A percentile compares a stretch with the other conserved stretches of the same genome.
These are phyloP conservation scores for Agroathelia rolfsii DNA, from an alignment of 1,284 basidiomycete species.

Conservation along the genomic window DNA sequence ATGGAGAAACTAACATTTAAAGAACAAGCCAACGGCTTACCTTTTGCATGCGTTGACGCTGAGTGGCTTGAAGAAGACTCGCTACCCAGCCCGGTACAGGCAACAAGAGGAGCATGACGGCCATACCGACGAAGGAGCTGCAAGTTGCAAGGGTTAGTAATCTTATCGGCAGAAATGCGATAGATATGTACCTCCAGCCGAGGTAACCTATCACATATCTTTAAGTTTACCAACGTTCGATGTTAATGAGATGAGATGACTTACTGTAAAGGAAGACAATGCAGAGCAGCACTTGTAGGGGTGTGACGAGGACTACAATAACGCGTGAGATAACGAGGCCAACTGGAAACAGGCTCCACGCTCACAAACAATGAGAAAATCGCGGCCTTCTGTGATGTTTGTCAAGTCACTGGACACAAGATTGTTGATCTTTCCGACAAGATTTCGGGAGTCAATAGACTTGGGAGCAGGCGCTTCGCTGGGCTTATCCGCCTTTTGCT, in stretches of 20 bases:
- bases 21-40: too few species aligned
- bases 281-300: slow-evolving; percentile 21
- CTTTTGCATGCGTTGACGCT: slow-evolving; percentile 19
- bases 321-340: slow-evolving; percentile 15
- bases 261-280: slow-evolving; percentile 26
- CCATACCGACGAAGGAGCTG: slow-evolving; percentile 39
- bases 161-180: background rate
- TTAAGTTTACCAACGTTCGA: too few species aligned
- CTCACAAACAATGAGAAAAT: slow-evolving; percentile 16
- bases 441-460: slow-evolving; percentile 10
- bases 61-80: slow-evolving; percentile 14
- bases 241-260: too few species aligned
- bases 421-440: slow-evolving; percentile 35
- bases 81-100: slow-evolving; percentile 25
- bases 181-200: background rate
- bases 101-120: slow-evolving; percentile 25
- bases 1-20: too few species aligned
- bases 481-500: slow-evolving; percentile 15
- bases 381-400: slow-evolving; percentile 16
- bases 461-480: slow-evolving; percentile 8
- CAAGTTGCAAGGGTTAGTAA: too few species aligned
- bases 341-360: too few species aligned
- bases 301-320: slow-evolving; percentile 21
- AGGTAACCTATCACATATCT: background rate
- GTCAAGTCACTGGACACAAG: slow-evolving; percentile 17